Percentiles rank a stretch among this genome's conserved stretches.
Conservation (phyloP, 306 rosid species). For the Acacia melanoxylon region DNA sequence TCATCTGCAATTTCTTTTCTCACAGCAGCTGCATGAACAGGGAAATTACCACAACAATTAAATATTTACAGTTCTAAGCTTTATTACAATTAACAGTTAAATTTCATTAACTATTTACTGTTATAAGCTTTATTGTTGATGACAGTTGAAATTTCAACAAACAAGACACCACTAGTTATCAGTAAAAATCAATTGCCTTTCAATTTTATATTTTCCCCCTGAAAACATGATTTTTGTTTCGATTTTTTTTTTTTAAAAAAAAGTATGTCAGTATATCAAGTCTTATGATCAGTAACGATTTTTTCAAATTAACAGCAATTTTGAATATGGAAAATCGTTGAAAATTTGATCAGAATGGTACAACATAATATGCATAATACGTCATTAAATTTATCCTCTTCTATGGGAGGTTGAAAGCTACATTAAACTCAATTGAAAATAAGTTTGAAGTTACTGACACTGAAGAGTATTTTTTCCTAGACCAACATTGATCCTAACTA, state of each 20-base stretch:
- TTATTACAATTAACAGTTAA: neutral
- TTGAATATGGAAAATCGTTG: neutral
- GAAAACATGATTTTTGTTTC: neutral
- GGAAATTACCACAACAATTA: neutral
- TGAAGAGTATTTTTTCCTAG: neutral
- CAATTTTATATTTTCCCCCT: neutral
- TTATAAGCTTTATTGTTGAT: neutral
- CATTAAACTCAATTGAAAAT: conserved; percentile 1
- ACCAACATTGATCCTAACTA: neutral
- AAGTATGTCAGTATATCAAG: neutral
- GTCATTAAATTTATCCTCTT: neutral
- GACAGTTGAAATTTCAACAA: neutral
- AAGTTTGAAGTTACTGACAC: neutral
- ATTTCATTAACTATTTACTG: neutral
- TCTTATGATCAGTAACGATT: neutral
- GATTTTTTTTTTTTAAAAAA: neutral
- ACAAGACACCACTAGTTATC: neutral
- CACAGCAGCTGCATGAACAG: conserved; percentile 59
- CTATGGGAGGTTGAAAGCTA: neutral
- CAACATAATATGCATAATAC: neutral
- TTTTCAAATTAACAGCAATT: neutral
- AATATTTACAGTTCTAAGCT: conserved; percentile 6
- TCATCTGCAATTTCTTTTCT: conserved; percentile 81
- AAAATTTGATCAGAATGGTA: neutral
- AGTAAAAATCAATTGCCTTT: neutral